A percentile compares a stretch with the other conserved stretches of the same genome.
Evolutionary conservation across 768 basidiomycete species (phyloP).

Genomic region (Ramaria sp.): DNA sequence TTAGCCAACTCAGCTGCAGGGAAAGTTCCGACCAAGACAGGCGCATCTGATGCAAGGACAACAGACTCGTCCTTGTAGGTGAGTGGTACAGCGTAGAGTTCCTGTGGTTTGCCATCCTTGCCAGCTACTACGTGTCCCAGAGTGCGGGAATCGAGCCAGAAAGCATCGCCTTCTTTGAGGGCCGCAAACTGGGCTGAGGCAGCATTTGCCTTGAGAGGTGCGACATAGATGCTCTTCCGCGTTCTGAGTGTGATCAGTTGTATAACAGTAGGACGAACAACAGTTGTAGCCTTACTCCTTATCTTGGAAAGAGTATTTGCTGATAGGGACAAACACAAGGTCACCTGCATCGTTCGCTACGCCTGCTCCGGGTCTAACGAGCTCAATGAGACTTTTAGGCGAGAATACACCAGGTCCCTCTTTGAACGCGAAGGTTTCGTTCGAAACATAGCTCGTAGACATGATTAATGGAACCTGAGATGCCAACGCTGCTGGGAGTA

Average conservation of each 20-base stretch:
- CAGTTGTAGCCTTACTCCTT: slow-evolving; percentile 44
- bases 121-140: slow-evolving; percentile 55
- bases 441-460: neutral
- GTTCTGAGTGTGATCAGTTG: slow-evolving; percentile 35
- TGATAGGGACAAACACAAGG: slow-evolving; percentile 53
- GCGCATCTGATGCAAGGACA: slow-evolving; percentile 19
- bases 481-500: neutral
- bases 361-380: slow-evolving; percentile 56
- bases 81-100: slow-evolving; percentile 52
- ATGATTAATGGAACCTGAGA: slow-evolving; percentile 2
- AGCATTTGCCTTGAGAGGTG: slow-evolving; percentile 42
- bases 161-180: slow-evolving; percentile 60
- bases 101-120: slow-evolving; percentile 36
- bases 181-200: slow-evolving; percentile 38
- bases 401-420: slow-evolving; percentile 50
- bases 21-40: slow-evolving; percentile 45
- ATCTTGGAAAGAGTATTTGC: slow-evolving; percentile 60
- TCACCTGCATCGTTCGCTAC: slow-evolving; percentile 60
- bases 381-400: slow-evolving; percentile 58
- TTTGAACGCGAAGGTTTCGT: slow-evolving; percentile 43
- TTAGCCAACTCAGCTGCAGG: slow-evolving; percentile 49
- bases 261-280: neutral
- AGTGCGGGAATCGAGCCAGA: slow-evolving; percentile 70
- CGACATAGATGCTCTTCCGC: slow-evolving; percentile 53
- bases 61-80: slow-evolving; percentile 25